Conservation (phyloP, 2,329 filamentous ascomycete genomes). For the Teratosphaeria pseudoeucalypti region DNA sequence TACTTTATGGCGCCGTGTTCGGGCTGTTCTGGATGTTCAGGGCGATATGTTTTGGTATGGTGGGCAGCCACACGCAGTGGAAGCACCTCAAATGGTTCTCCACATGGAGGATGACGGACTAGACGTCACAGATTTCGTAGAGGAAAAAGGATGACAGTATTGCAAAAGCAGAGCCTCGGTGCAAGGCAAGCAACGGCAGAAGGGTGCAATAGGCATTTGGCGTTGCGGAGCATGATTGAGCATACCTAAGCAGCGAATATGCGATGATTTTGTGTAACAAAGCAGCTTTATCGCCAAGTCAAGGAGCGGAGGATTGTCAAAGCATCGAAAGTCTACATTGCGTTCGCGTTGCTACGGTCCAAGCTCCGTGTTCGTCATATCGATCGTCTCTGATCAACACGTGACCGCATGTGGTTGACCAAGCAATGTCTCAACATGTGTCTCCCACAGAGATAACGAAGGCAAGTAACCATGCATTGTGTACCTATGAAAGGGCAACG, state of each 20-base stretch:
- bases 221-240: neutral
- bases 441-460: no score
- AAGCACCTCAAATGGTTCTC: constrained; percentile 89
- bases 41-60: constrained; percentile 94
- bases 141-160: neutral
- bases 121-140: neutral
- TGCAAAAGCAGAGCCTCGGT: neutral
- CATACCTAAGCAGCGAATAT: neutral
- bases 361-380: no score
- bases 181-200: neutral
- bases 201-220: neutral
- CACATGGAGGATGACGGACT: constrained; percentile 71
- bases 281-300: neutral
- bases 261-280: neutral
- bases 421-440: no score
- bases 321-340: neutral
- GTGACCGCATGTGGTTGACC: no score
- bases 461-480: no score
- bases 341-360: neutral
- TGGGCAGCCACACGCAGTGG: constrained; percentile 73
- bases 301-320: neutral
- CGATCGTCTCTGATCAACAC: no score
- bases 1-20: constrained; percentile 64
- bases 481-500: no score
- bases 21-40: constrained; percentile 84